Base-by-base conservation (phyloP, 1,139 yeast genomes). In the Hemisphaericaspora lyxosophila region DNA sequence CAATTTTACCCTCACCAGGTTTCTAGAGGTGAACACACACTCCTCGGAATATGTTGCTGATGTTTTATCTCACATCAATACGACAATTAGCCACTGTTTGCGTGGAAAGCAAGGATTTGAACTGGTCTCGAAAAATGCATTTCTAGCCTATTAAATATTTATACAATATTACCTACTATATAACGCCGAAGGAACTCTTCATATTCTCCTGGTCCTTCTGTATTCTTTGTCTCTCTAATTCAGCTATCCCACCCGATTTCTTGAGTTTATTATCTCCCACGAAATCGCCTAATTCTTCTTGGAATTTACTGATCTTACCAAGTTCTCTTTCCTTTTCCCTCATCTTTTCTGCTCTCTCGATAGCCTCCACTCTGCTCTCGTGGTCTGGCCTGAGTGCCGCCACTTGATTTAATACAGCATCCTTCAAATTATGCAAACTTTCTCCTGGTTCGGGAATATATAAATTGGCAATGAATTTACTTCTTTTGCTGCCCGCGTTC, bases 221-320 rank as follows among this genome's bases (percentile, higher is more conserved):
- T 51, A 70, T 73, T 46, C 96, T 70, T 36, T 72, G 54, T 41
- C 88, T 71, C 51, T 90, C 97, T 14, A 87, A 67, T 50, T 89
- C 97, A 43, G 84, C 94, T 27, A 89, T 75, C 3, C 97, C 97
- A 3, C 97, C 97, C 22, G 88, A 79, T 47, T 79, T 83, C 54
- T 85, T 87, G 42, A 89, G 69, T 52, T 75, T 84, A 26, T 77
- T 73, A 36, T 82, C 92, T 7, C 73, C 89, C 4, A 90, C 96
- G 67, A 88, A 90, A 27, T 78, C 85, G 1, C 83, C 95, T n/a
- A 90, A 66, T 54, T 90, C 97, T 48, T 85, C 89, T 56, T 85
- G 88, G 52, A 90, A 90, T 42, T 82, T 83, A 46, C 80, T 82
- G 29, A 68, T 54, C 34, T 71, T 68, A 49, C 79, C 64, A 48